Evolutionary conservation across 1,284 basidiomycete species (phyloP).

Genomic region (Trichosporon asahii): DNA sequence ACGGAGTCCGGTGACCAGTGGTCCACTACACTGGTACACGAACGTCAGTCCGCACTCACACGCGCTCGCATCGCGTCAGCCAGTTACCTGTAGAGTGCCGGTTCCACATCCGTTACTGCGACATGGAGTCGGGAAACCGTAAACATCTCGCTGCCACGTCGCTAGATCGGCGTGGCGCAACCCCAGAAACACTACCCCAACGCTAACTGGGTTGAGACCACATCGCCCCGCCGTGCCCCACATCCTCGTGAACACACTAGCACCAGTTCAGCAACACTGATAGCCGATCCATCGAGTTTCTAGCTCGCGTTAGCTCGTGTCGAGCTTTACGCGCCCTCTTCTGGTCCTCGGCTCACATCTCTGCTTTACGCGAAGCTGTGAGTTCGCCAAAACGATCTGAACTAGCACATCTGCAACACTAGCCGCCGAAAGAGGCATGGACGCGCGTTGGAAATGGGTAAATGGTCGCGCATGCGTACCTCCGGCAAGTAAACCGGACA

Average conservation of each 20-base stretch:
- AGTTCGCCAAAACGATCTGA: neutral
- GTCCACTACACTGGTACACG: neutral
- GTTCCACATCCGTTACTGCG: too few species aligned
- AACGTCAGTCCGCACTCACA: too few species aligned
- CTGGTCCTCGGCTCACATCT: neutral
- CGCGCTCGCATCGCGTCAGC: too few species aligned
- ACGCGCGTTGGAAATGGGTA: slow-evolving; percentile 5
- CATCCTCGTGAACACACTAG: neutral
- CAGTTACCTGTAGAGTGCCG: too few species aligned
- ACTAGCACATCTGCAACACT: neutral
- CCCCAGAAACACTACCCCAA: neutral
- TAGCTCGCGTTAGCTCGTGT: neutral
- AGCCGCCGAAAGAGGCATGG: neutral
- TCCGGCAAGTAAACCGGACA: neutral
- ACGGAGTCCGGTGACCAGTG: neutral
- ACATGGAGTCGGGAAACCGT: too few species aligned
- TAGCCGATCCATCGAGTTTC: neutral
- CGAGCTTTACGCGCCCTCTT: neutral
- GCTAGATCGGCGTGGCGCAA: neutral
- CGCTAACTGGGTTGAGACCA: neutral
- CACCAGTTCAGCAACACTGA: neutral
- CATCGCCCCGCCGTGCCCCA: neutral
- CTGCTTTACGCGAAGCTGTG: neutral
- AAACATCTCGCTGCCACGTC: too few species aligned
- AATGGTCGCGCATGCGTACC: neutral